These are phyloP conservation scores for Kwoniella sp. DNA, from an alignment of 768 basidiomycete genomes.

Conservation along the genomic window DNA sequence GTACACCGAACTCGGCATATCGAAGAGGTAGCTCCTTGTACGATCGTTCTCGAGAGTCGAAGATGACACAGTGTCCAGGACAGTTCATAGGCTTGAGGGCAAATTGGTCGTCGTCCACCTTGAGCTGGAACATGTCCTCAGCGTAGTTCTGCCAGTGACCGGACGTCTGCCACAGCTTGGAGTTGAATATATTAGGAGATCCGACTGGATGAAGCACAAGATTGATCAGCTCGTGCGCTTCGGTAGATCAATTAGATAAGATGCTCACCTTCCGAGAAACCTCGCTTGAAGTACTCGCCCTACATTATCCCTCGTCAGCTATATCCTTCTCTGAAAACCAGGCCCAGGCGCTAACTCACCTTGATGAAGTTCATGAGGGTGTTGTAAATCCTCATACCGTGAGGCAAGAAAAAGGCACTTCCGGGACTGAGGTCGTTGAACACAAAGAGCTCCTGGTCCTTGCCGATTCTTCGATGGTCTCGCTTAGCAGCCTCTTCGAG, in stretches of 20 bases:
- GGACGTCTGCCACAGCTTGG: conserved; percentile 95
- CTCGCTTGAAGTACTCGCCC: conserved; percentile 92
- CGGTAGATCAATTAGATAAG: background rate
- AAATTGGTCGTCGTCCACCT: conserved; percentile 94
- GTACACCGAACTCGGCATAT: conserved; percentile 97
- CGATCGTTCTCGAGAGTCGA: conserved; percentile 87
- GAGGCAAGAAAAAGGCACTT: conserved; percentile 93
- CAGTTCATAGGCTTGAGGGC: conserved; percentile 99
- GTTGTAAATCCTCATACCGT: conserved; percentile 96
- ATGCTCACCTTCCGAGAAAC: conserved; percentile 81
- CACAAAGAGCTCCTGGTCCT: conserved; percentile 97
- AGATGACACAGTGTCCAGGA: conserved; percentile 91
- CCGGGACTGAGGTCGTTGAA: conserved; percentile 97
- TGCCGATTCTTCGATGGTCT: conserved; percentile 94
- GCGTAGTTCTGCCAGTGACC: conserved; percentile 98
- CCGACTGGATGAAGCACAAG: conserved; percentile 67
- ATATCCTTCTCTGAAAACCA: too few species aligned
- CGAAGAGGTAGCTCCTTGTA: conserved; percentile 95
- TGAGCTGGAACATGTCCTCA: conserved; percentile 95
- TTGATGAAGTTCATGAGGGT: conserved; percentile 85
- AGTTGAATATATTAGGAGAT: conserved; percentile 95
- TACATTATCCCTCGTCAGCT: conserved; percentile 52
- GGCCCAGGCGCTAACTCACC: conserved; percentile 60
- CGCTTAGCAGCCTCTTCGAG: conserved; percentile 97
- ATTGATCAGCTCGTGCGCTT: conserved; percentile 4